phyloP scores from a whole-genome alignment of 129 eudicot genomes.

The Kitagawia praeruptora region DNA sequence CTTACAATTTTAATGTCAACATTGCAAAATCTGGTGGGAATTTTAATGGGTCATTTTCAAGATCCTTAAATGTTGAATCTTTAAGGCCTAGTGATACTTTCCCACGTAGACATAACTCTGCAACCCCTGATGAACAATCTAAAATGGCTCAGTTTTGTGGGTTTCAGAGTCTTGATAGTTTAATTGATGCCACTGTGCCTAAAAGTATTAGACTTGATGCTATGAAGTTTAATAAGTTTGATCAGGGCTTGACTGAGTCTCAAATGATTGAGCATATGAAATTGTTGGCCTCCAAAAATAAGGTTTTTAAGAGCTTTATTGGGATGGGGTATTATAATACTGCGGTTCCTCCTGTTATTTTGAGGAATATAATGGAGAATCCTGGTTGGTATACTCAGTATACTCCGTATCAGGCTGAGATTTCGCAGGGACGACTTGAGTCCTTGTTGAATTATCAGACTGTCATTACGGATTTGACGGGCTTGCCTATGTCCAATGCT shows the following conservation, averaged over 20 bases:
- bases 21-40: slow-evolving; percentile 6
- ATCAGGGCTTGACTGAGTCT: slow-evolving; percentile 67
- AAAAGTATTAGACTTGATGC: slow-evolving; percentile 51
- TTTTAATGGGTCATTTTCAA: slow-evolving; percentile 20
- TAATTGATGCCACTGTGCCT: slow-evolving; percentile 86
- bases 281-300: slow-evolving; percentile 59
- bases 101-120: slow-evolving; percentile 86
- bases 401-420: slow-evolving; percentile 94
- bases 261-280: slow-evolving; percentile 83
- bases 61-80: slow-evolving; percentile 70
- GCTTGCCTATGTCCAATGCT: slow-evolving; percentile 86
- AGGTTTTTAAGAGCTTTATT: slow-evolving; percentile 57
- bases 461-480: slow-evolving; percentile 72
- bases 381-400: slow-evolving; percentile 98
- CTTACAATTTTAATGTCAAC: slow-evolving; percentile 16
- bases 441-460: slow-evolving; percentile 78
- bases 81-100: slow-evolving; percentile 86
- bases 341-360: slow-evolving; percentile 72
- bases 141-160: slow-evolving; percentile 76
- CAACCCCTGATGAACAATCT: slow-evolving; percentile 60
- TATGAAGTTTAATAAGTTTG: slow-evolving; percentile 62
- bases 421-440: slow-evolving; percentile 83
- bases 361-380: slow-evolving; percentile 86
- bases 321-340: slow-evolving; percentile 96
- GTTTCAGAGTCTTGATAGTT: slow-evolving; percentile 41